phyloP scores from a whole-genome alignment of 345 rosid genomes.

The Lepidium didymum region DNA sequence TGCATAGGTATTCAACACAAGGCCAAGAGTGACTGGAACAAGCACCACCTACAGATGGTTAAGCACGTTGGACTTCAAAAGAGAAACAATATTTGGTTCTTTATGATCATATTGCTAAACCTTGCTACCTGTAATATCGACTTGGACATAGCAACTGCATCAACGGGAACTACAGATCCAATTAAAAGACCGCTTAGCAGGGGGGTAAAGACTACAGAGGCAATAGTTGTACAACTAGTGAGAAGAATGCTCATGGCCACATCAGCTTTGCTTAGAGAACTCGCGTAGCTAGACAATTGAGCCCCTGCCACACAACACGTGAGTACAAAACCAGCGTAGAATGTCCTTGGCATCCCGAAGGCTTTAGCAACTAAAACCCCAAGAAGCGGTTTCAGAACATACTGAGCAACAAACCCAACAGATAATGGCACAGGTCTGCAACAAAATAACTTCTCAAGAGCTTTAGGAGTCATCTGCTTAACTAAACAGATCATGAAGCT shows the following conservation, averaged over 20 bases:
- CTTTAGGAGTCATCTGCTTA: background rate
- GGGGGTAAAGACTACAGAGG: constrained; percentile 51
- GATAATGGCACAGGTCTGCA: constrained; percentile 84
- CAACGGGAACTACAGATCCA: constrained; percentile 91
- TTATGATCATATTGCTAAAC: background rate
- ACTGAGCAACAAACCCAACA: constrained; percentile 69
- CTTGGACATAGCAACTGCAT: constrained; percentile 92
- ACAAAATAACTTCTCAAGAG: background rate
- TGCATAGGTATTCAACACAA: constrained; percentile 75
- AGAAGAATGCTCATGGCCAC: constrained; percentile 92
- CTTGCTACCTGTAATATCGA: constrained; percentile 77
- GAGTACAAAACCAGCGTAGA: constrained; percentile 84
- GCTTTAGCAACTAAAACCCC: constrained; percentile 77
- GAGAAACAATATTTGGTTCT: constrained; percentile 9
- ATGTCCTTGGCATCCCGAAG: constrained; percentile 59
- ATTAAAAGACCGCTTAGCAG: constrained; percentile 41
- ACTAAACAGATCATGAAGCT: background rate
- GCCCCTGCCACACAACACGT: constrained; percentile 85
- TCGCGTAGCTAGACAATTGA: constrained; percentile 55
- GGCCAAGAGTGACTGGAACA: constrained; percentile 78
- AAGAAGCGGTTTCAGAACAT: constrained; percentile 67
- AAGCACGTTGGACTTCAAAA: background rate
- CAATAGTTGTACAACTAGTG: constrained; percentile 73
- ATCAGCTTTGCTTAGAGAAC: constrained; percentile 46
- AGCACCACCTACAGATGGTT: constrained; percentile 64